A percentile compares a stretch with the other conserved stretches of the same genome.
These are phyloP conservation scores for Pleurotus sapidus DNA, from an alignment of 768 basidiomycete species.

Conservation along the genomic window DNA sequence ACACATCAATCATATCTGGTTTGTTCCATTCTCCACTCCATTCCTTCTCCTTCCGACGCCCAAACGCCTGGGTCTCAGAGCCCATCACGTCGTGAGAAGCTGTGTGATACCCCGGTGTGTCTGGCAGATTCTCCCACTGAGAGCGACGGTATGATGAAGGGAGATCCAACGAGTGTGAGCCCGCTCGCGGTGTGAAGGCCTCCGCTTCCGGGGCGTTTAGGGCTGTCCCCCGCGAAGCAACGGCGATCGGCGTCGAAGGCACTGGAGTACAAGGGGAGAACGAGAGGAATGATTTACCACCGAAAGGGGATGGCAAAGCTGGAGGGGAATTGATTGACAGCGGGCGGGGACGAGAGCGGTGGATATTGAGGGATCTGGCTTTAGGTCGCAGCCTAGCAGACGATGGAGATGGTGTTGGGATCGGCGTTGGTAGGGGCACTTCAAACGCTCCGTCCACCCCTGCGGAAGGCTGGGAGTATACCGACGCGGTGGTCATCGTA, in stretches of 20 bases:
- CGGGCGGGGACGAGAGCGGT: background rate
- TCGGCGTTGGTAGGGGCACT: background rate
- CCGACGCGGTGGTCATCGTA: constrained; percentile 3
- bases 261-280: background rate
- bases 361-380: constrained; percentile 2
- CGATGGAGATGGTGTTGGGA: background rate
- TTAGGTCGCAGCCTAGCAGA: background rate
- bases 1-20: constrained; percentile 31
- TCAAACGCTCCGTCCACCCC: background rate
- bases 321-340: background rate
- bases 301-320: background rate
- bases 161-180: background rate
- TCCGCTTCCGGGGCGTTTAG: background rate
- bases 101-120: background rate
- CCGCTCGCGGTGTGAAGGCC: background rate
- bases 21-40: constrained; percentile 40
- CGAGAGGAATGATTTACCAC: background rate
- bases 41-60: constrained; percentile 29
- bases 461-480: constrained; percentile 6
- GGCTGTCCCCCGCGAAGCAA: background rate
- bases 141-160: constrained; percentile 3
- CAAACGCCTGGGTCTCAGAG: constrained; percentile 9
- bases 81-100: constrained; percentile 9
- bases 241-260: background rate
- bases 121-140: constrained; percentile 6